A percentile compares a stretch with the other conserved stretches of the same genome.
These are phyloP conservation scores for Balakata baccata DNA, from an alignment of 345 rosid species.

Conservation along the genomic window DNA sequence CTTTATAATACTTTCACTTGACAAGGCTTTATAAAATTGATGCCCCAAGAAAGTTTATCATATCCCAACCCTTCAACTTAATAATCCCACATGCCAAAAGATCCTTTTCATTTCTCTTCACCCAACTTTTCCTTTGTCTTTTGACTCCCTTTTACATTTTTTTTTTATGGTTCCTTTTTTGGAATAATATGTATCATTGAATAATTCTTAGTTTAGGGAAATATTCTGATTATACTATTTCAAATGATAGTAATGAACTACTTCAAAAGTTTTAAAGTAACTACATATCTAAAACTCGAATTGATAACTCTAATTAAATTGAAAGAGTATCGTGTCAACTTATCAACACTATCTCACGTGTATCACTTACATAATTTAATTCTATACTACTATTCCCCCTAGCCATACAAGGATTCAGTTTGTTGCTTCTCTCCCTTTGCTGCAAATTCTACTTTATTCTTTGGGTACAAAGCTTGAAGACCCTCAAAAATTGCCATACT, in stretches of 20 bases:
- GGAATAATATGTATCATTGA: neutral
- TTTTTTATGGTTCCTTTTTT: neutral
- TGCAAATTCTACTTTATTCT: neutral
- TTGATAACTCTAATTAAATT: too few species aligned
- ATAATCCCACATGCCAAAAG: slow-evolving; percentile 2
- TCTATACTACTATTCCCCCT: too few species aligned
- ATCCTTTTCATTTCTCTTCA: neutral
- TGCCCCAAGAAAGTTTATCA: neutral
- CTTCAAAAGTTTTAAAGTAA: too few species aligned
- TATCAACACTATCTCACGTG: too few species aligned
- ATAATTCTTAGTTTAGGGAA: too few species aligned
- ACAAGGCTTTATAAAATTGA: slow-evolving; percentile 11
- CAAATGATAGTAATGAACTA: too few species aligned
- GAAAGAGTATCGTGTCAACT: too few species aligned
- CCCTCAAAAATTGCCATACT: neutral
- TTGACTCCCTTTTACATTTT: slow-evolving; percentile 10
- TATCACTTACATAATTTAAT: too few species aligned
- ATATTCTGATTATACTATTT: too few species aligned
- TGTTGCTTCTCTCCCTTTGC: too few species aligned
- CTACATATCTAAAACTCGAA: too few species aligned
- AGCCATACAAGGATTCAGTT: too few species aligned
- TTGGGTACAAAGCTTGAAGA: neutral
- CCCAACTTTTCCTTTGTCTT: neutral
- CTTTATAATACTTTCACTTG: neutral
- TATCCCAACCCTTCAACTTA: neutral